These are phyloP conservation scores for Aspergillus steynii DNA, from an alignment of 495 filamentous ascomycete species.

Conservation along the genomic window DNA sequence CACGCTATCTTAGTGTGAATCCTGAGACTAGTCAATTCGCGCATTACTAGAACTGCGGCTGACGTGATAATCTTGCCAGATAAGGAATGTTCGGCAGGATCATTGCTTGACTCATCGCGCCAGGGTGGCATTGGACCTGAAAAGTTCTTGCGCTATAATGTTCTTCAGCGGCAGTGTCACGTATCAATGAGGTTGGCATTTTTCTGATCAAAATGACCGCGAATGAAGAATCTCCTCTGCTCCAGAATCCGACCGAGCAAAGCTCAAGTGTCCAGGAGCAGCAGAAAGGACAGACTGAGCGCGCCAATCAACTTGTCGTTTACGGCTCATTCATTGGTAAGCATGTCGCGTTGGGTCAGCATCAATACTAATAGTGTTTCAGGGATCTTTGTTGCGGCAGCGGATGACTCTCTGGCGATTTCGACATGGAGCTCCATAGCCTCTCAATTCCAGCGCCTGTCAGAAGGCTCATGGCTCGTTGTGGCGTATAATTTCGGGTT, in stretches of 20 bases:
- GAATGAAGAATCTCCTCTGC: constrained; percentile 6
- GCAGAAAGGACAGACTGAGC: not conserved
- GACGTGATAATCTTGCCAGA: too few relatives aligned
- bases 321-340: constrained; percentile 14
- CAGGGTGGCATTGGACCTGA: too few relatives aligned
- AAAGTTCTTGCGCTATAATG: too few relatives aligned
- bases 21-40: too few relatives aligned
- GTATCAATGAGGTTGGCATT: too few relatives aligned
- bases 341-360: not conserved
- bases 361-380: not conserved
- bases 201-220: not conserved
- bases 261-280: not conserved
- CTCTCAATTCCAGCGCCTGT: constrained; percentile 26
- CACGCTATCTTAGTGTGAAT: too few relatives aligned
- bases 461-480: constrained; percentile 31
- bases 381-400: constrained; percentile 34
- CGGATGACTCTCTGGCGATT: constrained; percentile 29
- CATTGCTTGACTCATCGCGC: too few relatives aligned
- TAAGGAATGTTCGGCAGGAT: too few relatives aligned
- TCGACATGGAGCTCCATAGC: constrained; percentile 33
- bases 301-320: constrained; percentile 7
- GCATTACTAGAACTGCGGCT: too few relatives aligned
- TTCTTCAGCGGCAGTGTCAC: too few relatives aligned
- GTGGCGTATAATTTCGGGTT: constrained; percentile 34
- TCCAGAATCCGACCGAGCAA: not conserved